phyloP scores from a whole-genome alignment of 1,139 yeast genomes.

The Pichia sp. region DNA sequence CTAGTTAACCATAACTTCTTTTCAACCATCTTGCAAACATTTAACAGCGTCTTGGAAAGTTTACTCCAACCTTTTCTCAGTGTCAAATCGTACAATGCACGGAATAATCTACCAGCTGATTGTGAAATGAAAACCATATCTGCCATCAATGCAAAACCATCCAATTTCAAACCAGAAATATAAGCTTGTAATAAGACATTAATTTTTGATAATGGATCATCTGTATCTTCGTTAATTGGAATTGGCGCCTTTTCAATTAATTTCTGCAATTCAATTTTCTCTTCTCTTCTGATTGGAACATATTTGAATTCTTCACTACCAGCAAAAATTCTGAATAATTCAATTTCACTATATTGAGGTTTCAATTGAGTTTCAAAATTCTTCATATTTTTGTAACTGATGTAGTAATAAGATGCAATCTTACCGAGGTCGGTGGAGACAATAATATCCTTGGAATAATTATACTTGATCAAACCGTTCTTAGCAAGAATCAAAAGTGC shows the following conservation, averaged over 20 bases:
- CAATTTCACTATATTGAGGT: conserved; percentile 69
- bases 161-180: conserved; percentile 70
- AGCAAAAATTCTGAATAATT: conserved; percentile 74
- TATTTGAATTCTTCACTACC: conserved; percentile 82
- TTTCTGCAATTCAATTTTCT: conserved; percentile 70
- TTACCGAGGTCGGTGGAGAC: conserved; percentile 75
- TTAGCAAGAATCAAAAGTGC: conserved; percentile 61
- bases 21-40: conserved; percentile 78
- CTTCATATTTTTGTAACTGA: conserved; percentile 68
- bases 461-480: conserved; percentile 59
- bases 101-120: conserved; percentile 83
- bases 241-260: conserved; percentile 77
- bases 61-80: conserved; percentile 71
- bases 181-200: conserved; percentile 82
- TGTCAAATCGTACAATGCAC: conserved; percentile 85
- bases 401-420: conserved; percentile 86
- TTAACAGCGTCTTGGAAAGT: conserved; percentile 55
- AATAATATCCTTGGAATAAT: conserved; percentile 45
- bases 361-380: conserved; percentile 60
- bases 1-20: conserved; percentile 80
- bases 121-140: conserved; percentile 95
- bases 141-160: conserved; percentile 88
- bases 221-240: conserved; percentile 73
- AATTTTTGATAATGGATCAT: conserved; percentile 76
- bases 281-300: conserved; percentile 86